Base-by-base conservation (phyloP, 2,329 filamentous ascomycete species). In the Neofusicoccum umdonicola region DNA sequence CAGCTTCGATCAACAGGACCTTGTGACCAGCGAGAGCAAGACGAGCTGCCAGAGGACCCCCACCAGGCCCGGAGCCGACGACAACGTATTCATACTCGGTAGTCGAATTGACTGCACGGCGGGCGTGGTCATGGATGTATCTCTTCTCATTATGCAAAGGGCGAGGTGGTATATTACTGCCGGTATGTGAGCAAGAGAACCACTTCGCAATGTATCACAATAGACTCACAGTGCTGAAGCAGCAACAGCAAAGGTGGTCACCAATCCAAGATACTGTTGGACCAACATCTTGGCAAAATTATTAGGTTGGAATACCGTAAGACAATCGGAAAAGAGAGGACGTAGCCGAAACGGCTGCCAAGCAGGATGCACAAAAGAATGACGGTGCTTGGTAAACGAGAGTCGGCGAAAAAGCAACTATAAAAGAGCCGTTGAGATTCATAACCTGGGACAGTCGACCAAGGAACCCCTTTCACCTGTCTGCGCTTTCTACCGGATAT, bases 21-120 rank as follows among this genome's bases (percentile, higher is more conserved):
- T 81, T 84, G 74, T 85, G 81, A 41, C 86, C 86, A 37, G 84
- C 83, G 58, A 84, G 77, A 15, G 86, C 86, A 34, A 89, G 81
- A 42, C 85, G 81, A 31, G 84, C 82, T 9, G 86, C 85, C 4
- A 88, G 73, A 7, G 85, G 85, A 11, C 83, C 85, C 52, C 85
- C 86, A 9, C 86, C 85, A 7, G 85, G 79, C 3, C 86, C 86
- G 8, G 84, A 86, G 9, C 86, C 86, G 39, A 88, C 84, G 9
- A 89, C 81, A 34, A 88, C 78, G 74, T 87, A 88, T 66, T 89
- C 87, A 70, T 89, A 89, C 13, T 45, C 54, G 6, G 19, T 35
- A 5, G 39, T 47, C 9, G 39, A 47, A 27, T 58, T 37, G 8
- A 45, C 22, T 13, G 54, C 19, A 35, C 54, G 39, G 9, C 54